A percentile compares a stretch with the other conserved stretches of the same genome.
phyloP scores from a whole-genome alignment of 2,329 filamentous ascomycete genomes.

The Stagonosporopsis chrysanthemi region DNA sequence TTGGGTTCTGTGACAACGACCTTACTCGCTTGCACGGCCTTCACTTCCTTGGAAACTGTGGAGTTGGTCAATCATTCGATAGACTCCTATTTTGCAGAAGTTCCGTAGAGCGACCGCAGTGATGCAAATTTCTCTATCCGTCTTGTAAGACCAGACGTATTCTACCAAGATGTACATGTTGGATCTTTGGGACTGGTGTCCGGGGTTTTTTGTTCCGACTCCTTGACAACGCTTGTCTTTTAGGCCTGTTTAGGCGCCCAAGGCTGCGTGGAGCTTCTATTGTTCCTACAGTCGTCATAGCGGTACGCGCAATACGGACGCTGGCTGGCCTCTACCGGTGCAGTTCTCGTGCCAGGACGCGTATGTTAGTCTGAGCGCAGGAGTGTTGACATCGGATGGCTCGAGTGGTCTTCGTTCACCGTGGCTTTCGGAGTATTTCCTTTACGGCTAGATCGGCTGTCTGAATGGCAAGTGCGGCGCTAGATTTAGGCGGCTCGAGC shows the following conservation, averaged over 20 bases:
- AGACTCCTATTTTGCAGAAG: background rate
- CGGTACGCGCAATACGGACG: background rate
- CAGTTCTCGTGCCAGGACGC: background rate
- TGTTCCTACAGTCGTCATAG: background rate
- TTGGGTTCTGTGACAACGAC: conserved; percentile 3
- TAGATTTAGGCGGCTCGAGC: conserved; percentile 1
- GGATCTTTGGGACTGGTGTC: background rate
- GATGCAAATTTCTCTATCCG: background rate
- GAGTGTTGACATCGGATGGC: background rate
- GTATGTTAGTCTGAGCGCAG: background rate
- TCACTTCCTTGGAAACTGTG: background rate
- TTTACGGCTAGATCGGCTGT: background rate
- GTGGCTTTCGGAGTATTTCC: background rate
- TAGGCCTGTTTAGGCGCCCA: background rate
- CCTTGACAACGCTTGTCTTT: background rate
- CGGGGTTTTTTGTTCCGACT: background rate
- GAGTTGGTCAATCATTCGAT: background rate
- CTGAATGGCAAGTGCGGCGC: background rate
- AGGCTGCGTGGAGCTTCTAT: background rate
- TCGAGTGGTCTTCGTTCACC: conserved; percentile 8
- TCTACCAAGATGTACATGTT: background rate
- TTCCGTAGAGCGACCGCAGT: background rate
- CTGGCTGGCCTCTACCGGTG: background rate
- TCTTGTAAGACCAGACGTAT: background rate
- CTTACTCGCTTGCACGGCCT: background rate